A percentile compares a stretch with the other conserved stretches of the same genome.
Conservation (phyloP, 2,329 filamentous ascomycete species). For the Scorias spongiosa region DNA sequence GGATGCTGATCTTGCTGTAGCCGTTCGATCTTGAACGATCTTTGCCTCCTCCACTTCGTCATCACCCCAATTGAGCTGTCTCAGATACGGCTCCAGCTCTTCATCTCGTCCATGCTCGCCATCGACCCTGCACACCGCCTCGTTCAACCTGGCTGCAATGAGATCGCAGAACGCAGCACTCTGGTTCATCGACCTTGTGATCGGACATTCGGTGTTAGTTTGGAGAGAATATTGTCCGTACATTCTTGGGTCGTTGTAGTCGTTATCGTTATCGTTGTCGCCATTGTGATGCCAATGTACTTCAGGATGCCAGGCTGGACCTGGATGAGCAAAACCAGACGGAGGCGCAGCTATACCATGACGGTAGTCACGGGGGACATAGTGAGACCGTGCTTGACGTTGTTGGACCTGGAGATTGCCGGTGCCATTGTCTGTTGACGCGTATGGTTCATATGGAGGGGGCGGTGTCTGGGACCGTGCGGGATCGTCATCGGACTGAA, state of each 20-base stretch:
- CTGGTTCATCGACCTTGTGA: constrained; percentile 19
- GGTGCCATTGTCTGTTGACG: not conserved
- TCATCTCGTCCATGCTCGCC: constrained; percentile 39
- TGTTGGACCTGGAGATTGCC: too few species aligned
- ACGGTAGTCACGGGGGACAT: too few species aligned
- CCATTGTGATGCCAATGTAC: too few species aligned
- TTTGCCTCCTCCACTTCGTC: constrained; percentile 12
- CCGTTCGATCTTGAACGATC: not conserved
- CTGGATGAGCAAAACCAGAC: too few species aligned
- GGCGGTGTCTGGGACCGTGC: not conserved
- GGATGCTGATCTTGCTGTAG: not conserved
- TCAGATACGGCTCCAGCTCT: constrained; percentile 29
- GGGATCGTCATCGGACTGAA: too few species aligned
- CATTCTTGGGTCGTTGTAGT: too few species aligned
- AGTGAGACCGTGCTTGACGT: too few species aligned
- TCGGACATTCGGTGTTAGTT: constrained; percentile 8
- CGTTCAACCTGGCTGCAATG: constrained; percentile 47
- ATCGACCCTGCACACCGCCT: constrained; percentile 59
- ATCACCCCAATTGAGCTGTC: not conserved
- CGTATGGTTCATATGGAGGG: not conserved
- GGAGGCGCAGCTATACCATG: too few species aligned
- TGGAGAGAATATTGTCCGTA: not conserved
- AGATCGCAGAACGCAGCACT: constrained; percentile 38
- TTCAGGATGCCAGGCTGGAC: too few species aligned
- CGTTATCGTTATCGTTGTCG: too few species aligned